These are phyloP conservation scores for Apophysomyces trapeziformis DNA, from an alignment of 371 early-diverging fungal genomes.

Conservation along the genomic window DNA sequence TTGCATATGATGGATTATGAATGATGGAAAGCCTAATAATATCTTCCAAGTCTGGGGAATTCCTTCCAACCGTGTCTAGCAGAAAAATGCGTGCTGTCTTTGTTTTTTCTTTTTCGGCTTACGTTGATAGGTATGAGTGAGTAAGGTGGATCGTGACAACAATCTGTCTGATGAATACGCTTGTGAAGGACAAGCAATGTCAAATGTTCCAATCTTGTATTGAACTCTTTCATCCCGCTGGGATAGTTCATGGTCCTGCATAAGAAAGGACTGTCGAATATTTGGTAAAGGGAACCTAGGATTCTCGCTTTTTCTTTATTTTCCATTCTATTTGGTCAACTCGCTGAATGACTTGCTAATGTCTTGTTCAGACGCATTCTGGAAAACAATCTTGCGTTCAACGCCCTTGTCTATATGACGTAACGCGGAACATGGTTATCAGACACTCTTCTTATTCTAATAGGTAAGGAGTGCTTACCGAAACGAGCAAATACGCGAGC, in stretches of 20 bases:
- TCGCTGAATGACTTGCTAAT: constrained; percentile 68
- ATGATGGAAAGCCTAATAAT: no score
- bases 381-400: constrained; percentile 79
- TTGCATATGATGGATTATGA: no score
- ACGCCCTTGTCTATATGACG: constrained; percentile 73
- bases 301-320: not conserved
- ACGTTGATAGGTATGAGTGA: not conserved
- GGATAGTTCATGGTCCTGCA: no score
- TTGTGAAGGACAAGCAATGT: no score
- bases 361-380: constrained; percentile 74
- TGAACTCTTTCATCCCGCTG: no score
- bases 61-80: no score
- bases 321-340: constrained; percentile 5
- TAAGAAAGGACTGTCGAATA: no score
- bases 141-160: not conserved
- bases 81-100: no score
- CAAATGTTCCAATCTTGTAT: no score
- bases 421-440: not conserved
- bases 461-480: constrained; percentile 54
- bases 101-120: no score
- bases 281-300: not conserved
- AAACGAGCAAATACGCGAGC: constrained; percentile 91
- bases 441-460: not conserved
- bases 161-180: not conserved
- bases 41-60: no score